phyloP scores from a whole-genome alignment of 2,329 filamentous ascomycete species.

The Botrytis fragariae region DNA sequence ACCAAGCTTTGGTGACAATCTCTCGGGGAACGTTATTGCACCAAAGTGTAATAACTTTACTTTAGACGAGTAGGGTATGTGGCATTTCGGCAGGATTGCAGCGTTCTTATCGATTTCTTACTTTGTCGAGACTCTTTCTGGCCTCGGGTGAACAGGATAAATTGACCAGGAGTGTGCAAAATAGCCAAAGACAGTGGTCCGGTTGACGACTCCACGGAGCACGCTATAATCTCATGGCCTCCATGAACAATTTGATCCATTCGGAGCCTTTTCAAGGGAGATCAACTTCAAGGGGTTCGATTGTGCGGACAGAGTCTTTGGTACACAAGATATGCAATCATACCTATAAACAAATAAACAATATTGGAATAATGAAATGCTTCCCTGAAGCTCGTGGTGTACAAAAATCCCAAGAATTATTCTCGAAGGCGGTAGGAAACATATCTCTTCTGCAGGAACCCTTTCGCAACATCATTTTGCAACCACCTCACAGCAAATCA shows the following conservation, averaged over 20 bases:
- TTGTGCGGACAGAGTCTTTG: not conserved
- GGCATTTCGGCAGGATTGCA: not conserved
- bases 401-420: not conserved
- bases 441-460: slow-evolving; percentile 15
- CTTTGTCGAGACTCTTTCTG: not conserved
- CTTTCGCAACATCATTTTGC: not conserved
- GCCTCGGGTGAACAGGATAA: slow-evolving; percentile 5
- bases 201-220: not conserved
- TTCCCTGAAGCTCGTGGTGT: not conserved
- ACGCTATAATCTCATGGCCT: slow-evolving; percentile 18
- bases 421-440: slow-evolving; percentile 15
- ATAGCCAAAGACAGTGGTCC: not conserved
- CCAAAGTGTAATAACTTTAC: not conserved
- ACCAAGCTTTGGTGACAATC: not conserved
- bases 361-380: not conserved
- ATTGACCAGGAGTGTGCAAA: not conserved
- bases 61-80: not conserved
- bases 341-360: not conserved
- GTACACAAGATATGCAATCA: slow-evolving; percentile 1
- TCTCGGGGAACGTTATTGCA: not conserved
- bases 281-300: slow-evolving; percentile 11
- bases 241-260: not conserved
- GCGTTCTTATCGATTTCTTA: not conserved
- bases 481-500: not conserved
- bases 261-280: slow-evolving; percentile 9